Evolutionary conservation across 768 basidiomycete species (phyloP), one percentile per base, ranked within the genome.

Genomic region (Cystoderma amianthinum): DNA sequence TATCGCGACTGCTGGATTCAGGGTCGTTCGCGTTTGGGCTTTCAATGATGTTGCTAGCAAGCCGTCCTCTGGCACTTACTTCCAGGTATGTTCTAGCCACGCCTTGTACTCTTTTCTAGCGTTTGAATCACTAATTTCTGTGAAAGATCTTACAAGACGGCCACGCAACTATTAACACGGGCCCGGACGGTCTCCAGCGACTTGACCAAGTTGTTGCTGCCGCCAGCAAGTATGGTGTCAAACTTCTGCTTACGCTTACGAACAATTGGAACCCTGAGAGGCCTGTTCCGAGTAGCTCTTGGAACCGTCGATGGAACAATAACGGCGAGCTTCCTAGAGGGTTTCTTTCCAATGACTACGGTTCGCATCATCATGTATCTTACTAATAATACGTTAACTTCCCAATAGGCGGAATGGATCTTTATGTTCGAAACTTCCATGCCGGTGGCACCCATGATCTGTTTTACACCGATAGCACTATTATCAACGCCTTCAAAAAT

Each of bases 331-430:
- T 63, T 11, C 68, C 71, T 10, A 61, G 67, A 16, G 69, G 69
- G 34, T 65, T 56, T 45, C 43, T 74, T 33, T 68, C 66, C 25
- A 74, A 74, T 46, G 68, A 71, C 45, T 74, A 68, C 21, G 72
- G 72, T 59, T 25, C 41, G 48, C n/a, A n/a, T 53, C 42, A 41
- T 6, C 20, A 9, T 33, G 18, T 4, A 38, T 18, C 21, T 12
- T 33, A 21, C 18, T 23, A 30, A 15, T 12, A 35, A n/a, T 4
- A 10, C 30, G 12, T 10, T n/a, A n/a, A n/a, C n/a, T n/a, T n/a
- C n/a, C n/a, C n/a, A n/a, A 44, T 41, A 80, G 79, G 79, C 36
- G 80, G 80, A 24, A 80, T 81, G 77, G 82, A 84, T 54, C 54
- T 67, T 11, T 84, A 83, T 53, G 74, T 83, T 39, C 70, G 74